Evolutionary conservation across 345 rosid species (phyloP).

Genomic region (Corchorus olitorius): DNA sequence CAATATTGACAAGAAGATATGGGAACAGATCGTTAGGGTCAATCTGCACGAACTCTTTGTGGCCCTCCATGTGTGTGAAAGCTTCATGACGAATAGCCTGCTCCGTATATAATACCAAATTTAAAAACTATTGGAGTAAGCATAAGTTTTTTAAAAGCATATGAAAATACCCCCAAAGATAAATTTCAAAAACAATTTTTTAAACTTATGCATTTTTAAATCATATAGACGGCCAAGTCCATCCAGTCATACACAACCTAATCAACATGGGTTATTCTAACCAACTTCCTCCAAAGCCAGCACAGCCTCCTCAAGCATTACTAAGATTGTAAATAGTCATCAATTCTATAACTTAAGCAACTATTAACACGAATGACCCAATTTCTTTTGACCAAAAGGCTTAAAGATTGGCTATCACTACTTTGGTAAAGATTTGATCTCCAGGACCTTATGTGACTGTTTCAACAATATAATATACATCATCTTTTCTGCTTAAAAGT

Average conservation of each 20-base stretch:
- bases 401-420: not conserved
- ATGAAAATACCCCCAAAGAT: not conserved
- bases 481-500: not conserved
- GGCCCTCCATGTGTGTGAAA: conserved; percentile 93
- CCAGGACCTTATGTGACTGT: not conserved
- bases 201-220: not conserved
- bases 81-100: conserved; percentile 99
- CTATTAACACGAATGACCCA: not conserved
- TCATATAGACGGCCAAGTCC: not conserved
- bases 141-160: not conserved
- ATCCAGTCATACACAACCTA: not conserved
- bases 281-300: not conserved
- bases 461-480: not conserved
- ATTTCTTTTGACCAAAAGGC: not conserved
- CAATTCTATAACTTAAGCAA: not conserved
- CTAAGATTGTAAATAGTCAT: not conserved
- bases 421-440: not conserved
- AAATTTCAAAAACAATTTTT: not conserved
- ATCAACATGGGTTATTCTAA: not conserved
- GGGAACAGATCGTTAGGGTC: conserved; percentile 91
- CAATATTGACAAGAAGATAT: conserved; percentile 95
- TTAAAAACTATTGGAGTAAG: not conserved
- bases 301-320: not conserved
- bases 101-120: conserved; percentile 15
- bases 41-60: conserved; percentile 93